Evolutionary conservation across 225 moss, liverwort and hornwort genomes (phyloP).

Genomic region (Takakia lepidozioides): DNA sequence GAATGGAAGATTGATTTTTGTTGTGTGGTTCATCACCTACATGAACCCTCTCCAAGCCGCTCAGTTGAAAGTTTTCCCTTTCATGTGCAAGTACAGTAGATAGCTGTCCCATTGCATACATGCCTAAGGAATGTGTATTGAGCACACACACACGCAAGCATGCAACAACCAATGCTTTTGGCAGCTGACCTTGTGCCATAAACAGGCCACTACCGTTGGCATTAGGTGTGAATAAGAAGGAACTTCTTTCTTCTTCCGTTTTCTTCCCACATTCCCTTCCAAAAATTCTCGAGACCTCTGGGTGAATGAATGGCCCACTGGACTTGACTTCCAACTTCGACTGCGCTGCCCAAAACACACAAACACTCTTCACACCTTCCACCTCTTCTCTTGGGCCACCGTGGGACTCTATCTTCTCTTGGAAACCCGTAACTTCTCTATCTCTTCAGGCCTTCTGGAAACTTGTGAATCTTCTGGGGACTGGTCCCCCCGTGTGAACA

Average conservation of each 20-base stretch:
- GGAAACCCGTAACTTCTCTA: constrained; percentile 37
- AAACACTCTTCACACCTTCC: constrained; percentile 65
- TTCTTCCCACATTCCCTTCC: constrained; percentile 45
- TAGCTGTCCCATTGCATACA: no score
- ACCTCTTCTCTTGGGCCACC: constrained; percentile 68
- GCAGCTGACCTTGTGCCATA: constrained; percentile 73
- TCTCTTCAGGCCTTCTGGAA: constrained; percentile 57
- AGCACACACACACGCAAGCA: constrained; percentile 9
- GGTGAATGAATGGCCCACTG: no score
- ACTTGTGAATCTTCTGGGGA: constrained; percentile 57
- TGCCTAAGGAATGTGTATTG: no score
- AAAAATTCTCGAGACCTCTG: constrained; percentile 29
- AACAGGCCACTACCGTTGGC: constrained; percentile 63
- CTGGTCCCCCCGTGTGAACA: constrained; percentile 31
- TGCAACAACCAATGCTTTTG: constrained; percentile 47
- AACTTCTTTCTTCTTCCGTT: constrained; percentile 46
- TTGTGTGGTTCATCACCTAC: no score
- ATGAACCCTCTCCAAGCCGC: no score
- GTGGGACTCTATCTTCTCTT: constrained; percentile 55
- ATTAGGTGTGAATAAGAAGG: constrained; percentile 44
- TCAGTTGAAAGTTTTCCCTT: no score
- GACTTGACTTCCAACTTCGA: constrained; percentile 51
- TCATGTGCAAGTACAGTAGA: no score
- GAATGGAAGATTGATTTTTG: no score
- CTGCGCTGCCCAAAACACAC: constrained; percentile 43